Conservation (phyloP, 1,284 basidiomycete species). For the Tilletiaria anomala region DNA sequence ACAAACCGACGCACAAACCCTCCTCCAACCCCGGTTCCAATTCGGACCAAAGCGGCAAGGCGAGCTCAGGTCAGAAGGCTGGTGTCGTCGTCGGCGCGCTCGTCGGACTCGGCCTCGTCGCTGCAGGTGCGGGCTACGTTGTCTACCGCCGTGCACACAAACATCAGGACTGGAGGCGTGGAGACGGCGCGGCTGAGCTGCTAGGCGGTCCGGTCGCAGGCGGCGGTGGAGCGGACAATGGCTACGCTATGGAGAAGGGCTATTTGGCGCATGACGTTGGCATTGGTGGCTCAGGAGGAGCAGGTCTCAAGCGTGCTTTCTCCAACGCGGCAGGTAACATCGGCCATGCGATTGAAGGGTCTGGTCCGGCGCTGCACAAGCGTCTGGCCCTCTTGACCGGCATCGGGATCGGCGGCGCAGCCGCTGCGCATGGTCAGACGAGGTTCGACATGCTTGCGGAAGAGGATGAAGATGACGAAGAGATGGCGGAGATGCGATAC, state of each 20-base stretch:
- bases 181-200: slow-evolving; percentile 13
- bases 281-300: neutral
- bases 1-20: neutral
- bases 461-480: slow-evolving; percentile 14
- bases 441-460: slow-evolving; percentile 36
- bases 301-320: too few relatives aligned
- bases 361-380: neutral
- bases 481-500: neutral
- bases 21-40: slow-evolving; percentile 1
- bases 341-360: too few relatives aligned
- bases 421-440: slow-evolving; percentile 5
- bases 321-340: too few relatives aligned
- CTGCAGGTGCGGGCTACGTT: slow-evolving; percentile 20
- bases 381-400: slow-evolving; percentile 11
- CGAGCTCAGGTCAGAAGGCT: slow-evolving; percentile 12
- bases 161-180: slow-evolving; percentile 13
- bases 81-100: slow-evolving; percentile 22
- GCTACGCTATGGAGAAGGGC: neutral
- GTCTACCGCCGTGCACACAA: slow-evolving; percentile 12
- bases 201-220: slow-evolving; percentile 7
- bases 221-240: neutral
- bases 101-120: slow-evolving; percentile 21
- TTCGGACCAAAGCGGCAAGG: neutral
- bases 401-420: slow-evolving; percentile 7
- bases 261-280: neutral